A percentile compares a stretch with the other conserved stretches of the same genome.
These are phyloP conservation scores for Penicillium maclennaniae DNA, from an alignment of 495 filamentous ascomycete genomes.

Conservation along the genomic window DNA sequence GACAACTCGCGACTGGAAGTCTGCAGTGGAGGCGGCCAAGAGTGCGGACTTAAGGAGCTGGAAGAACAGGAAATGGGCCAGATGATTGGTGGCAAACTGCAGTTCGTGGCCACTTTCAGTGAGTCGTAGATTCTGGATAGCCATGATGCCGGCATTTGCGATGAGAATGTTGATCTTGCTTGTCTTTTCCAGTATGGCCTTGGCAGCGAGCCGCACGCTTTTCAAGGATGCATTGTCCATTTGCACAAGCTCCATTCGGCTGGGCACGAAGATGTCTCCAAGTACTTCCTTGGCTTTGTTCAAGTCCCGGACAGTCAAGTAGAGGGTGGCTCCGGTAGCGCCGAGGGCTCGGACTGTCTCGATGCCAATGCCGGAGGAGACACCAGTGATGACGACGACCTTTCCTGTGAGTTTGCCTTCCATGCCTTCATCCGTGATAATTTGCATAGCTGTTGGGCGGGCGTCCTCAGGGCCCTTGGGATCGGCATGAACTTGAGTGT, in stretches of 20 bases:
- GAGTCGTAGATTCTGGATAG: conserved; percentile 28
- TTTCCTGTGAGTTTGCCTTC: conserved; percentile 40
- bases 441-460: conserved; percentile 52
- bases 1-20: conserved; percentile 44
- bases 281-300: conserved; percentile 33
- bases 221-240: conserved; percentile 44
- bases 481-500: conserved; percentile 38
- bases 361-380: conserved; percentile 51
- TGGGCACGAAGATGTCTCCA: conserved; percentile 26
- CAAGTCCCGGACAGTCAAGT: conserved; percentile 39
- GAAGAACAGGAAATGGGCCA: conserved; percentile 51
- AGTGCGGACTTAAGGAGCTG: conserved; percentile 42
- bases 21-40: conserved; percentile 34
- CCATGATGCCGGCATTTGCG: conserved; percentile 50
- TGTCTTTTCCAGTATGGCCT: conserved; percentile 33
- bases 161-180: conserved; percentile 46
- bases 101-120: conserved; percentile 45
- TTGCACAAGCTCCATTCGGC: conserved; percentile 20
- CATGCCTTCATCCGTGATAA: conserved; percentile 48
- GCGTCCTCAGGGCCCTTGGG: conserved; percentile 49
- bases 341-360: conserved; percentile 47
- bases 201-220: conserved; percentile 39
- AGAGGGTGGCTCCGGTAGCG: conserved; percentile 49
- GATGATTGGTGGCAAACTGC: conserved; percentile 50
- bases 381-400: conserved; percentile 50